Evolutionary conservation across 257 asterid species (phyloP).

Genomic region (Solanum verrucosum): DNA sequence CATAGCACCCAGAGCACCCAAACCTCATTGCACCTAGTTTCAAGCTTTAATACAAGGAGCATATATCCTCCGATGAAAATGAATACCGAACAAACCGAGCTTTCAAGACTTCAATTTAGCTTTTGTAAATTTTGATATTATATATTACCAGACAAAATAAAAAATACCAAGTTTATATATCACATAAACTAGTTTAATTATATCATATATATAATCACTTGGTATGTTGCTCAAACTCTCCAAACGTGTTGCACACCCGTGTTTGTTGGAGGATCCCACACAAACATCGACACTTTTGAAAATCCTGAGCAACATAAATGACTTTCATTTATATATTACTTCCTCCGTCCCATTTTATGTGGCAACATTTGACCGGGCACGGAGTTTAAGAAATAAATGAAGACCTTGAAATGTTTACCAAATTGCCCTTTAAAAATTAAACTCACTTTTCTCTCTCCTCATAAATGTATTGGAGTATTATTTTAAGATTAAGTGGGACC

Average conservation of each 20-base stretch:
- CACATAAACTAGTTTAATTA: background rate
- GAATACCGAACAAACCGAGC: background rate
- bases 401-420: too few relatives aligned
- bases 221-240: background rate
- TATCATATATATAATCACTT: background rate
- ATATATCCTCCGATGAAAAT: background rate
- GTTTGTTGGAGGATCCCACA: background rate
- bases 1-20: background rate
- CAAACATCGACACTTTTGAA: background rate
- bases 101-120: background rate
- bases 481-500: too few relatives aligned
- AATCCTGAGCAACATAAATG: background rate
- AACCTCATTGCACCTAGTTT: background rate
- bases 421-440: too few relatives aligned
- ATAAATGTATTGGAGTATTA: too few relatives aligned
- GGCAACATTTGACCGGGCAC: too few relatives aligned
- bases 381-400: too few relatives aligned
- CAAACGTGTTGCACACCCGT: background rate
- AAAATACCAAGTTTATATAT: background rate
- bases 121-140: background rate
- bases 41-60: background rate
- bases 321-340: background rate
- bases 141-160: background rate
- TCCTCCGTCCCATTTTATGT: too few relatives aligned
- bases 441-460: too few relatives aligned